Evolutionary conservation across 768 basidiomycete genomes (phyloP).

Genomic region (Psilocybe tampanensis): DNA sequence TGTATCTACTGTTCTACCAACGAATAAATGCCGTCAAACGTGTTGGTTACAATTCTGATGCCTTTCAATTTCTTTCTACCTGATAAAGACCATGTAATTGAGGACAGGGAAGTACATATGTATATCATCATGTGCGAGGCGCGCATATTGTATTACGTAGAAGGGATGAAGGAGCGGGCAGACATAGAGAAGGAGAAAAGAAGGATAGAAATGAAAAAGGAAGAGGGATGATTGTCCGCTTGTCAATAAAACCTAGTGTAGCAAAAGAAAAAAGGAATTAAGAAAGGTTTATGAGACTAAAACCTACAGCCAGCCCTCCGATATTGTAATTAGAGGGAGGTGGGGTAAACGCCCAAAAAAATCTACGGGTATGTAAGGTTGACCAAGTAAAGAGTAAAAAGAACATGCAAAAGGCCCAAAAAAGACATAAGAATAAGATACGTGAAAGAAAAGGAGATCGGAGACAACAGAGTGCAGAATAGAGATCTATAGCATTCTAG

Average conservation of each 20-base stretch:
- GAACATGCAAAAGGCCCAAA: slow-evolving; percentile 9
- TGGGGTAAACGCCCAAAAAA: slow-evolving; percentile 2
- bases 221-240: neutral
- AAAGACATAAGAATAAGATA: slow-evolving; percentile 10
- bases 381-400: slow-evolving; percentile 9
- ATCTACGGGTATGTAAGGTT: slow-evolving; percentile 14
- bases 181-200: neutral
- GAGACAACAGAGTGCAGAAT: slow-evolving; percentile 6
- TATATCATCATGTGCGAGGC: neutral
- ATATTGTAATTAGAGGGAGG: slow-evolving; percentile 3
- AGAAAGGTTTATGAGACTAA: neutral
- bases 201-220: neutral
- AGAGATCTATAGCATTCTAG: slow-evolving; percentile 19
- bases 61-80: neutral
- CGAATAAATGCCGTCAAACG: too few relatives aligned
- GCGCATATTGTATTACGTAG: neutral
- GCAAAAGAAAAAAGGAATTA: neutral
- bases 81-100: neutral
- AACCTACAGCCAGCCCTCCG: neutral
- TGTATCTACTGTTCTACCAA: too few relatives aligned
- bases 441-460: slow-evolving; percentile 6
- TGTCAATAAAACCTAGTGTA: neutral
- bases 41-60: too few relatives aligned
- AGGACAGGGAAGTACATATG: neutral
- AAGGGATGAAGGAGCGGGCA: neutral